Conservation (phyloP, 2,329 filamentous ascomycete genomes). For the Domatiomyces globalis region DNA sequence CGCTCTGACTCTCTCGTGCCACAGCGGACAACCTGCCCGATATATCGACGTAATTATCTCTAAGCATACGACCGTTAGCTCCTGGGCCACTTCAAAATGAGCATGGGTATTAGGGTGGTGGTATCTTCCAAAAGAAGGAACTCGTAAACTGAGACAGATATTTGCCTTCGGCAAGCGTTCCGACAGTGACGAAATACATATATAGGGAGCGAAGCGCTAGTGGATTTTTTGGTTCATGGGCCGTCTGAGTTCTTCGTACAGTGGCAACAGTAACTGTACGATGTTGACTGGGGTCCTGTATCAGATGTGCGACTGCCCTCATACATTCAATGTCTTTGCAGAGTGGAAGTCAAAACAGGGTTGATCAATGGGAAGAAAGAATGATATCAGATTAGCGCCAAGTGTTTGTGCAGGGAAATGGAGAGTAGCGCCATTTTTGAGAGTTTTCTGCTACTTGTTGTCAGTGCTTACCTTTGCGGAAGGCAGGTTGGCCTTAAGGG, state of each 20-base stretch:
- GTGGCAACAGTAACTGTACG: background rate
- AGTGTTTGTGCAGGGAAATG: background rate
- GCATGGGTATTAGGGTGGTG: background rate
- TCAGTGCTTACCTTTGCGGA: background rate
- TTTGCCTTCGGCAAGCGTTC: too few relatives aligned
- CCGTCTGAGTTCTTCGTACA: background rate
- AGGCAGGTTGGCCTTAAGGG: background rate
- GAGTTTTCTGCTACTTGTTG: too few relatives aligned
- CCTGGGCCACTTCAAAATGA: background rate
- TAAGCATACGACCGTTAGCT: background rate
- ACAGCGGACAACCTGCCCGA: background rate
- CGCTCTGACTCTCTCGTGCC: background rate
- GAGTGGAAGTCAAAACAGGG: background rate
- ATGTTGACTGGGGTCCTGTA: background rate
- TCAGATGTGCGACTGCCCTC: background rate
- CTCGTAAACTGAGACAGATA: too few relatives aligned
- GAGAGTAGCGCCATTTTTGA: too few relatives aligned
- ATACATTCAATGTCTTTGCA: background rate
- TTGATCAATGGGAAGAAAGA: background rate
- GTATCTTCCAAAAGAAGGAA: background rate
- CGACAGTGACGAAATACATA: background rate
- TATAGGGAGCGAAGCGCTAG: background rate
- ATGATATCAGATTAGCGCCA: background rate
- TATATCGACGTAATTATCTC: background rate
- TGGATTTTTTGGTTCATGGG: background rate